Evolutionary conservation across 306 rosid genomes (phyloP).

Genomic region (Trichosanthes truncata): DNA sequence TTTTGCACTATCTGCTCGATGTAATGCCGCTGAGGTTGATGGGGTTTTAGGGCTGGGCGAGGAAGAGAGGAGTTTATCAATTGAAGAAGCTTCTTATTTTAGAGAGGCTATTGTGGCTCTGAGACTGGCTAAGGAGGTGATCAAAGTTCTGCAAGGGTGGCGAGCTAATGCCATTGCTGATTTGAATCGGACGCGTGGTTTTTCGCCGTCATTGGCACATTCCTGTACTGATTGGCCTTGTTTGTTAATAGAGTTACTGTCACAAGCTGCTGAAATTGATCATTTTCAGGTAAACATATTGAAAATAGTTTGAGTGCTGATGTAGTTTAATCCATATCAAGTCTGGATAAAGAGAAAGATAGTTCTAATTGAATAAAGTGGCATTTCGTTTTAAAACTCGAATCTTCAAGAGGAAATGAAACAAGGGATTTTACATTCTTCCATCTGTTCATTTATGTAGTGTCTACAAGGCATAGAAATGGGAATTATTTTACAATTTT

Average conservation of each 20-base stretch:
- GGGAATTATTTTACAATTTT: not conserved
- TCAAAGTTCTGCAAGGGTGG: conserved; percentile 55
- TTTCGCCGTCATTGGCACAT: conserved; percentile 67
- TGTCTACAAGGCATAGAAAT: not conserved
- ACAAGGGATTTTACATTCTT: not conserved
- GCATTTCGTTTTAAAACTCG: not conserved
- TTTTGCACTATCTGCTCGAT: conserved; percentile 34
- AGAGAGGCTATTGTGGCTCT: conserved; percentile 62
- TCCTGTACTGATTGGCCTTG: conserved; percentile 87
- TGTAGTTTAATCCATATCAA: not conserved
- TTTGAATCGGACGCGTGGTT: conserved; percentile 43
- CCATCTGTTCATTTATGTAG: not conserved
- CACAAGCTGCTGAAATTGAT: conserved; percentile 80
- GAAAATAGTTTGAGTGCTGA: not conserved
- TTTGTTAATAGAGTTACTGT: conserved; percentile 70
- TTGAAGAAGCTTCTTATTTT: conserved; percentile 64
- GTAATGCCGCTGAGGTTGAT: conserved; percentile 42
- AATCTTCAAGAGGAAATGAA: not conserved
- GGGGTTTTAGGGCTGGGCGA: conserved; percentile 37
- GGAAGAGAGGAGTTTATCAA: conserved; percentile 31
- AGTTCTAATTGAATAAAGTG: not conserved
- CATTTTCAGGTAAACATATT: conserved; percentile 66
- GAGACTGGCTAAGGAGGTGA: conserved; percentile 69
- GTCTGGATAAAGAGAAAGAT: not conserved
- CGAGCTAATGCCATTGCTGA: conserved; percentile 61